Base-by-base conservation (phyloP, 176 grass and related monocot genomes). In the Oropetium thomaeum region DNA sequence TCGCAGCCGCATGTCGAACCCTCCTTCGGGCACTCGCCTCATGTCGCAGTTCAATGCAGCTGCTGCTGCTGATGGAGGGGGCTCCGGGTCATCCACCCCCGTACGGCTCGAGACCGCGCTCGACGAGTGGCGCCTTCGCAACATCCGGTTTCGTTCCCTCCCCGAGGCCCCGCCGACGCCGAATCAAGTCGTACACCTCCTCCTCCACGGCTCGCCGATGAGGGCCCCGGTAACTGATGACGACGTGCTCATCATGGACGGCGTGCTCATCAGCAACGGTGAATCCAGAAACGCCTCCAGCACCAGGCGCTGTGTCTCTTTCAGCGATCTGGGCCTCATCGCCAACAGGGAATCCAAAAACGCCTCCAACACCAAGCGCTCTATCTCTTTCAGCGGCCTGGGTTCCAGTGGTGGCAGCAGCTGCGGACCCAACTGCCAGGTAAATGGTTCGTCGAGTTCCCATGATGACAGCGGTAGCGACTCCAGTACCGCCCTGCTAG, bases 171-270 rank as follows among this genome's bases (percentile, higher is more conserved):
- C 67, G 12, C 47, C 17, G 16, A 34, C 30, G 31, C 39, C 45
- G 19, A 55, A 23, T 29, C 62, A 51, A 20, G 9, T 78, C 47
- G 10, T 38, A 29, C 45, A 14, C n/a, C 67, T 65, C 29, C 48
- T 79, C 60, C 45, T 85, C 30, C 30, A 38, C 22, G 23, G 53
- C 23, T 66, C 59, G 32, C 39, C 77, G 1, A 29, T 68, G 35
- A 19, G 55, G 5, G 47, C 64, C 15, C 45, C 45, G 37, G 53
- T 62, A 11, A 62, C 70, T 29, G 86, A 88, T 7, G 74, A 86
- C 62, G 64, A 74, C 52, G 79, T 78, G 12, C 37, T 86, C 23
- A 58, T 86, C 30, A 89, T 89, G 83, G 85, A 92, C 35, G 89
- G 89, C 27, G 79, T 76, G 31, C 82, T 85, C 62, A 27, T 88